Evolutionary conservation across 2,329 filamentous ascomycete species (phyloP).

Genomic region (Phialophora tarda): DNA sequence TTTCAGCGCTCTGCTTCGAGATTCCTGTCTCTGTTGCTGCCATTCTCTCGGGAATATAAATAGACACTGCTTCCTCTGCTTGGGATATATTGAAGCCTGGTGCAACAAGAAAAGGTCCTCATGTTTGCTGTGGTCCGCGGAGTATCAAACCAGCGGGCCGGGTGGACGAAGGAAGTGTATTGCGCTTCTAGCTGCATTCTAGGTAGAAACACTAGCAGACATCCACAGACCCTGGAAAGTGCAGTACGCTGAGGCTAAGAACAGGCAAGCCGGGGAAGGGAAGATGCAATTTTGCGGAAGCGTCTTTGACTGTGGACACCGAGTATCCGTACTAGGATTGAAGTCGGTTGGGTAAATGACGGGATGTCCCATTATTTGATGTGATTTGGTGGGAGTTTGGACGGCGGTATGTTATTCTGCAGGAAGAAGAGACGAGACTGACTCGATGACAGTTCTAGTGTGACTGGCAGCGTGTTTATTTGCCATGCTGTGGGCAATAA

Average conservation of each 20-base stretch:
- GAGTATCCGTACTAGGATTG: background rate
- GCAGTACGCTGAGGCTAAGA: background rate
- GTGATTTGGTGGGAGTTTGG: background rate
- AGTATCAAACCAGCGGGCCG: constrained; percentile 18
- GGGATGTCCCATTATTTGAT: background rate
- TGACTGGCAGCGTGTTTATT: background rate
- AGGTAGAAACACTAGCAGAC: constrained; percentile 18
- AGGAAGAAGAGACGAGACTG: background rate
- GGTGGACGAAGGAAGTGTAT: constrained; percentile 14
- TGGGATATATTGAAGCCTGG: background rate
- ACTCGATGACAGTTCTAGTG: background rate
- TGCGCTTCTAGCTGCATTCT: constrained; percentile 33
- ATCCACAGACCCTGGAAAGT: too few species aligned
- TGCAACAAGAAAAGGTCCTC: background rate
- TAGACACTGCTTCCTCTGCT: background rate
- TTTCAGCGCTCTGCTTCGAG: background rate
- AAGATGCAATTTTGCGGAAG: constrained; percentile 11
- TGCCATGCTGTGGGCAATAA: background rate
- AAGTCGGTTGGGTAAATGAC: constrained; percentile 10
- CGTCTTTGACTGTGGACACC: background rate
- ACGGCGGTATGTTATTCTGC: background rate
- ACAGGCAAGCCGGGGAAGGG: constrained; percentile 8
- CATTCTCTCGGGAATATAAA: background rate
- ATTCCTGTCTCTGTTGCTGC: background rate
- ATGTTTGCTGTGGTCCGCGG: background rate